Conservation (phyloP, 1,284 basidiomycete genomes). For the Papiliotrema fonsecae region DNA sequence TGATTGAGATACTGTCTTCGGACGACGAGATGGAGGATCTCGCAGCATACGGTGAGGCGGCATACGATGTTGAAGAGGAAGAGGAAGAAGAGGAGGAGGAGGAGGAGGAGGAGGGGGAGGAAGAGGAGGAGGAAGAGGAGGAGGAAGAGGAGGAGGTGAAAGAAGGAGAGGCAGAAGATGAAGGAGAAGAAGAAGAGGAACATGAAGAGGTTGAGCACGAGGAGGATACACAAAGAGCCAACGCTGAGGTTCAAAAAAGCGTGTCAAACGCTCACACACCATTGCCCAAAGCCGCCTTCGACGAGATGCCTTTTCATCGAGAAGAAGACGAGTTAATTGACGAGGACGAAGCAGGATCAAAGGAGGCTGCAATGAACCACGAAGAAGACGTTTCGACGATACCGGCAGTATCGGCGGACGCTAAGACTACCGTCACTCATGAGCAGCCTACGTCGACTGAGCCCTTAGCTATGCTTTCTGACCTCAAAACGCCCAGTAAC, state of each 20-base stretch:
- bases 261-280: neutral
- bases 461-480: too few relatives aligned
- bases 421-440: too few relatives aligned
- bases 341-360: too few relatives aligned
- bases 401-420: too few relatives aligned
- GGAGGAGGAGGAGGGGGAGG: neutral
- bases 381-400: too few relatives aligned
- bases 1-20: slow-evolving; percentile 3
- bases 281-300: neutral
- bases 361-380: too few relatives aligned
- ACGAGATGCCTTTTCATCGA: neutral
- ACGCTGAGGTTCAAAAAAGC: too few relatives aligned
- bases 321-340: neutral
- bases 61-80: too few relatives aligned
- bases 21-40: slow-evolving; percentile 4
- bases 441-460: too few relatives aligned
- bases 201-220: neutral
- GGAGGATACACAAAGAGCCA: too few relatives aligned
- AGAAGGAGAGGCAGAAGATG: too few relatives aligned
- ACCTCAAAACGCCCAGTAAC: too few relatives aligned
- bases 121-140: slow-evolving; percentile 2
- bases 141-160: slow-evolving; percentile 6
- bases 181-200: neutral
- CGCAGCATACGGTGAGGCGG: neutral
- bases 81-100: neutral